Percentiles rank a stretch among this genome's conserved stretches.
Evolutionary conservation across 2,329 filamentous ascomycete species (phyloP).

Genomic region (Cyanodermella asteris): DNA sequence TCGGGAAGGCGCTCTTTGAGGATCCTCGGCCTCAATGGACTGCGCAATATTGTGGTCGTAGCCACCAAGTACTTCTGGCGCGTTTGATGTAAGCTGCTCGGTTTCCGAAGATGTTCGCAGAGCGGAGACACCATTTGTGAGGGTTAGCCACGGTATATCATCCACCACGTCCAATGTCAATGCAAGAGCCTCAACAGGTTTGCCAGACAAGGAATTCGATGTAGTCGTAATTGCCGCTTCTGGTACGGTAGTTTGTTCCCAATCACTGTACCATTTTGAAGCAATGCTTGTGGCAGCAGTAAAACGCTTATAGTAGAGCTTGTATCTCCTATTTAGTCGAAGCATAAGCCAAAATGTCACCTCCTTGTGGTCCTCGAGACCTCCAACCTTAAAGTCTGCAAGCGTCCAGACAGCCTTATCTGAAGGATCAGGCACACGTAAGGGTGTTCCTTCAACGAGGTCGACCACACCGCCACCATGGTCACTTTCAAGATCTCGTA

Average conservation of each 20-base stretch:
- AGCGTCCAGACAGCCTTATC: constrained; percentile 60
- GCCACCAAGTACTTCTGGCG: too few species aligned
- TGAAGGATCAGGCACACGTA: constrained; percentile 45
- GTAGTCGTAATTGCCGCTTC: too few species aligned
- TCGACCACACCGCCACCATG: constrained; percentile 40
- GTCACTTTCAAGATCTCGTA: constrained; percentile 42
- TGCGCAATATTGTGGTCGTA: too few species aligned
- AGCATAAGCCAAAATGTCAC: constrained; percentile 55
- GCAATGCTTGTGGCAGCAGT: constrained; percentile 41
- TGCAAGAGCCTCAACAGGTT: too few species aligned
- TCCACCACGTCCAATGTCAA: too few species aligned
- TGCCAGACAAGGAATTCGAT: too few species aligned
- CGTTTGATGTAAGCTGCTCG: too few species aligned
- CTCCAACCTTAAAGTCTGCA: constrained; percentile 48
- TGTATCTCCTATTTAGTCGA: constrained; percentile 66
- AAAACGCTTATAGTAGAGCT: constrained; percentile 52
- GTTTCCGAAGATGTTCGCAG: too few species aligned
- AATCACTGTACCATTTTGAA: constrained; percentile 42
- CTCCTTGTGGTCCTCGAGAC: constrained; percentile 23
- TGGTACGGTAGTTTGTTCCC: constrained; percentile 35
- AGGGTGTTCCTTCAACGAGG: constrained; percentile 38
- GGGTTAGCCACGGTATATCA: too few species aligned
- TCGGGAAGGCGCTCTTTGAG: too few species aligned
- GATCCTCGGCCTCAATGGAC: too few species aligned
- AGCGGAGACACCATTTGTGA: too few species aligned